Base-by-base conservation (phyloP, 495 filamentous ascomycete genomes). In the Trichoderma asperelloides region DNA sequence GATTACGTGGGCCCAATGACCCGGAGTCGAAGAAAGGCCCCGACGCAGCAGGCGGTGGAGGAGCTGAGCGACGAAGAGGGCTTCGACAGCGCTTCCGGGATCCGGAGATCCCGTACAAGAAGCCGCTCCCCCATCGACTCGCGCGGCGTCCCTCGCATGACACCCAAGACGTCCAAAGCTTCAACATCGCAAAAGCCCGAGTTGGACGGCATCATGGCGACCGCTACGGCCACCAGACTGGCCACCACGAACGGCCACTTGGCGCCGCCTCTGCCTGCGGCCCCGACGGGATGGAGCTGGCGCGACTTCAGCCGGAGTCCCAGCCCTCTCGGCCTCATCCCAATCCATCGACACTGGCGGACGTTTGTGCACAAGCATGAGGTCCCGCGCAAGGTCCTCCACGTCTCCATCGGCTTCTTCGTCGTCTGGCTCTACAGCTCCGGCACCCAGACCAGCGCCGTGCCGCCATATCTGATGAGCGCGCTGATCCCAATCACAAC, bases 371-470 rank as follows among this genome's bases (percentile, higher is more conserved):
- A 92, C 78, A 85, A 85, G 68, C 89, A 92, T 71, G 89, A 92
- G 74, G 85, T 92, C 39, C 89, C 89, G 28, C 85, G 89, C 69
- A 92, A 92, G 73, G 76, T 83, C 39, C 81, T 92, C 45, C 89
- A 99, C 76, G 91, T 98, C 66, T 96, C 92, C 43, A 98, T 99
- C 78, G 95, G 95, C 62, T 98, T 98, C 79, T 78, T 97, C 37
- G 91, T 92, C 13, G 83, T 96, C 18, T 87, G 87, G 72, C 84
- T 97, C 16, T 98, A 98, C 77, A 82, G 85, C 23, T 84, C 81
- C 16, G 93, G 92, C 21, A 81, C 88, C 16, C 91, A 96, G 70
- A 85, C 89, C 2, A 74, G 77, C 6, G 76, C 87, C 23, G 93
- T 98, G 66, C 89, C 92, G 33, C 93, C 94, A 2, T 90, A 88